Percentiles rank a stretch among this genome's conserved stretches.
These are phyloP conservation scores for Tetraselmis chui DNA, from an alignment of 139 green algal species.

Conservation along the genomic window DNA sequence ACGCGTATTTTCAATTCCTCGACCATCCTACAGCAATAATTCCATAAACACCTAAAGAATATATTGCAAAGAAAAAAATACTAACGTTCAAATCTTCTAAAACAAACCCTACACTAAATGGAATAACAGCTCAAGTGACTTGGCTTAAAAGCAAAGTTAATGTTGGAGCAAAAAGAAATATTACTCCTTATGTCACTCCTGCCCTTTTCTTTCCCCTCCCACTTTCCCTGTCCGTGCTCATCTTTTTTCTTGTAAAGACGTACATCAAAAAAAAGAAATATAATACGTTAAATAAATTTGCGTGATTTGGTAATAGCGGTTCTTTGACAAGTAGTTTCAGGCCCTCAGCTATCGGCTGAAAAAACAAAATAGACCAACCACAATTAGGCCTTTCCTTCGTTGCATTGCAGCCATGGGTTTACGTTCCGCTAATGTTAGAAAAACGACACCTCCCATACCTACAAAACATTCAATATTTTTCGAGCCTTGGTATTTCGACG, in stretches of 20 bases:
- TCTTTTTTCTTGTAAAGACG: too few relatives aligned
- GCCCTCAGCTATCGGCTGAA: constrained; percentile 66
- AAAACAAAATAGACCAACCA: constrained; percentile 61
- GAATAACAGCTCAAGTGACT: constrained; percentile 54
- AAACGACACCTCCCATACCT: too few relatives aligned
- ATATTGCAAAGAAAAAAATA: constrained; percentile 58
- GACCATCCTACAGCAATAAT: constrained; percentile 66
- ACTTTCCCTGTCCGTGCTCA: too few relatives aligned
- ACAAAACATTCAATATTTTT: too few relatives aligned
- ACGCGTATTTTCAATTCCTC: constrained; percentile 71
- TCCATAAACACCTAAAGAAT: constrained; percentile 63
- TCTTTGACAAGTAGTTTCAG: constrained; percentile 68
- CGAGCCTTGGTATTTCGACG: too few relatives aligned
- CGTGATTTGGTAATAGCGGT: constrained; percentile 61
- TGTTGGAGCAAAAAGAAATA: constrained; percentile 60
- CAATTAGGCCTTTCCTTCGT: constrained; percentile 62
- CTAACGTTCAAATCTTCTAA: constrained; percentile 52
- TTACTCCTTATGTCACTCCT: too few relatives aligned
- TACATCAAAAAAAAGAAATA: too few relatives aligned
- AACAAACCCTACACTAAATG: constrained; percentile 46
- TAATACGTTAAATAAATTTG: constrained; percentile 49
- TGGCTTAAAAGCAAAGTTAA: constrained; percentile 70
- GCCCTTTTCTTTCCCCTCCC: too few relatives aligned
- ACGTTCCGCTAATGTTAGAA: constrained; percentile 59
- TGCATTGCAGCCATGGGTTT: constrained; percentile 69